Base-by-base conservation (phyloP, 805 yeast species). In the Hanseniaspora clermontiae region DNA sequence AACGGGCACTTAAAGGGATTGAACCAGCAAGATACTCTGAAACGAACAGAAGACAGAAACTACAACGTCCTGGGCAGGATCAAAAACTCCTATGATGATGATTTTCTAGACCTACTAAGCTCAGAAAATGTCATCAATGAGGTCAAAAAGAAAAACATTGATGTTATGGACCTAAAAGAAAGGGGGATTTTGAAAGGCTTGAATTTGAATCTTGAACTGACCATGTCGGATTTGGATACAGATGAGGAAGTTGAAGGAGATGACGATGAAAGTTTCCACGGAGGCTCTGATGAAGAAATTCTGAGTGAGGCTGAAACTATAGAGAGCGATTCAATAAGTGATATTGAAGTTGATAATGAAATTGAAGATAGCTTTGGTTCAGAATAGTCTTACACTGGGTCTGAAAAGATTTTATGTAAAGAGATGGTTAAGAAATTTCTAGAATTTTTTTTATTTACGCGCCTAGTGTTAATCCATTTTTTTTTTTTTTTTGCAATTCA, bases 1-100 rank as follows among this genome's bases (percentile, higher is more conserved):
- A 75, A 78, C 53, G 95, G 95, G 1, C 95, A 86, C 66, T 61
- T 86, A 24, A 68, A 77, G 57, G 76, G 82, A 57, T 59, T 48
- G 24, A 31, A 5, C 1, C 57, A 53, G 19, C 57, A 59, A 4
- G 54, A 20, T 37, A 49, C 57, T 49, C 17, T 56, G n/a, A 31
- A 32, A 63, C 59, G 54, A 48, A 59, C 17, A 46, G 60, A 12
- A 61, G 61, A 15, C 65, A 67, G 27, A 6, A 37, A 34, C 19
- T 53, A 39, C 15, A 51, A 53, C 24, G 58, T 42, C 12, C 43
- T 49, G 24, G 61, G 61, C 2, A 57, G 59, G n/a, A 64, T 66
- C 38, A 58, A 50, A 36, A 67, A 66, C 52, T 62, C 62, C 2
- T 57, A 66, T 15, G 59, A 53, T 47, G 68, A 62, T 55, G 51